Evolutionary conservation across 768 basidiomycete genomes (phyloP).

Genomic region (Russula sp.): DNA sequence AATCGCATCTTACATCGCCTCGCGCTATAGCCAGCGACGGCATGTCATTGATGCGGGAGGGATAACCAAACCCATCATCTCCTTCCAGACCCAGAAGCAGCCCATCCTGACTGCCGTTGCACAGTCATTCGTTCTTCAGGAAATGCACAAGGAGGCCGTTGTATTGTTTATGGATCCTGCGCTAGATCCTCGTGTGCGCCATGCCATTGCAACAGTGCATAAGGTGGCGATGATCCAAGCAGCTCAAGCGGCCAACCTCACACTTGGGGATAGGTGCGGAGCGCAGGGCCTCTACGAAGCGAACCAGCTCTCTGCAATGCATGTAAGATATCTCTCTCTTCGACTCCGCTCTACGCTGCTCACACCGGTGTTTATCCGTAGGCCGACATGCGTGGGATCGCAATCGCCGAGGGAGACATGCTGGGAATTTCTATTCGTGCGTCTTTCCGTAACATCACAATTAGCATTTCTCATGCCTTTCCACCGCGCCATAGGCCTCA

Average conservation of each 20-base stretch:
- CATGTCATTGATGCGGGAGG: constrained; percentile 45
- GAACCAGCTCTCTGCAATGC: constrained; percentile 56
- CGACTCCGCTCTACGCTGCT: constrained; percentile 36
- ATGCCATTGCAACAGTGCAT: constrained; percentile 53
- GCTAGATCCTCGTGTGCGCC: constrained; percentile 48
- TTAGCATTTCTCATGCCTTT: constrained; percentile 21
- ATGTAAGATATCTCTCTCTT: constrained; percentile 40
- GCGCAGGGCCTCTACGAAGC: constrained; percentile 65
- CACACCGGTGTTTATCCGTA: constrained; percentile 3
- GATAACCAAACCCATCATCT: constrained; percentile 50
- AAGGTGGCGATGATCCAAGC: constrained; percentile 50
- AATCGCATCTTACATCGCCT: constrained; percentile 52
- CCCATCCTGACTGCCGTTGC: constrained; percentile 55
- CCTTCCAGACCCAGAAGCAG: constrained; percentile 64
- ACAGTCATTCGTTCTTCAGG: constrained; percentile 50
- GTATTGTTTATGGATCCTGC: constrained; percentile 41
- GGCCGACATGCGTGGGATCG: constrained; percentile 36
- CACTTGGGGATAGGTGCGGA: constrained; percentile 62
- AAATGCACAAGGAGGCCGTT: constrained; percentile 41
- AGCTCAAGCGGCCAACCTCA: constrained; percentile 39
- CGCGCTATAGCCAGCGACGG: constrained; percentile 57
- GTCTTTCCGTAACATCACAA: constrained; percentile 32
- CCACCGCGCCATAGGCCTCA: constrained; percentile 43
- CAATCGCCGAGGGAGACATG: constrained; percentile 50
- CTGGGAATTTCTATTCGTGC: constrained; percentile 48